These are phyloP conservation scores for Cryptosporidium viatorum DNA, from an alignment of 169 alveolate genomes.

Conservation along the genomic window DNA sequence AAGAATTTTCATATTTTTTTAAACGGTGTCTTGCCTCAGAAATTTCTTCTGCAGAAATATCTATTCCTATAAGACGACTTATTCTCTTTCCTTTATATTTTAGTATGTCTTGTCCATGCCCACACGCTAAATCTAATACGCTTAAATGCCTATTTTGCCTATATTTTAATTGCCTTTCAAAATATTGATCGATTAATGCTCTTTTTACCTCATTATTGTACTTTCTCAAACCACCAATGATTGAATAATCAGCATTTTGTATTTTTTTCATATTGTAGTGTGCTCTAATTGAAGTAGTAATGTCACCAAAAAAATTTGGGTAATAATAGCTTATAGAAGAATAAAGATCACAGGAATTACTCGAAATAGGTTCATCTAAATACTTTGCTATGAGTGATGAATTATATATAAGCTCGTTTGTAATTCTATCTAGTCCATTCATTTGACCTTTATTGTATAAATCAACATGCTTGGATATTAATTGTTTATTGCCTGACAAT, in stretches of 20 bases:
- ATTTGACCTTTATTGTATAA: conserved; percentile 42
- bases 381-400: conserved; percentile 55
- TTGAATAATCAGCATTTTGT: conserved; percentile 84
- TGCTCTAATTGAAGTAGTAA: conserved; percentile 83
- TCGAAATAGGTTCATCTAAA: conserved; percentile 34
- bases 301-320: conserved; percentile 87
- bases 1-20: conserved; percentile 77
- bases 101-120: conserved; percentile 90
- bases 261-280: conserved; percentile 86
- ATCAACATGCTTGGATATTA: conserved; percentile 55
- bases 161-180: conserved; percentile 51
- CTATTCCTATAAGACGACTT: conserved; percentile 87
- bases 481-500: conserved; percentile 12
- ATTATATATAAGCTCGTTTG: conserved; percentile 34
- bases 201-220: conserved; percentile 86
- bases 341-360: background rate
- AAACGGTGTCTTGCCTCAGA: conserved; percentile 88
- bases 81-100: conserved; percentile 86
- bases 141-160: conserved; percentile 76
- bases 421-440: conserved; percentile 57
- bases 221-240: conserved; percentile 84
- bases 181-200: conserved; percentile 80
- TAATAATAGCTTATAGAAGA: conserved; percentile 75
- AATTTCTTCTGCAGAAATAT: conserved; percentile 86
- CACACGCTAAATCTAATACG: conserved; percentile 90